Conservation (phyloP, 2,329 filamentous ascomycete genomes). For the Periconia sp. region DNA sequence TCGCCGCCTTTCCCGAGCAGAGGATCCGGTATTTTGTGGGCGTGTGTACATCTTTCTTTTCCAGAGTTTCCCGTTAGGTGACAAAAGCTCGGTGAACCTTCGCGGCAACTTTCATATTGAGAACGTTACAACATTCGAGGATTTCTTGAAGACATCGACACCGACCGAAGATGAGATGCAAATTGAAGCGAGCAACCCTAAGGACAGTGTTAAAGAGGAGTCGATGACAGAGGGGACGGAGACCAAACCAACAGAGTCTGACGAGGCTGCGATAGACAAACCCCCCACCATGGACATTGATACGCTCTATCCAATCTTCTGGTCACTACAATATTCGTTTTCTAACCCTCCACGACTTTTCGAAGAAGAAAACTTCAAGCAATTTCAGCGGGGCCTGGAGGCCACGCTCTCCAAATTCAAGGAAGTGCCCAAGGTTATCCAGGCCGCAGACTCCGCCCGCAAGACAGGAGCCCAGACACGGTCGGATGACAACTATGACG, state of each 20-base stretch:
- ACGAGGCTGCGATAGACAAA: constrained; percentile 57
- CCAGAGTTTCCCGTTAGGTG: constrained; percentile 94
- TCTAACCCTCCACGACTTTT: constrained; percentile 89
- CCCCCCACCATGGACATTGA: constrained; percentile 65
- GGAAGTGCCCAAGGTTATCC: constrained; percentile 68
- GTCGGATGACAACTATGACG: constrained; percentile 67
- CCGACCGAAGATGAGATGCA: constrained; percentile 66
- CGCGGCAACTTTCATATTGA: constrained; percentile 95
- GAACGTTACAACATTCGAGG: constrained; percentile 87
- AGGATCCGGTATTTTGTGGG: constrained; percentile 96
- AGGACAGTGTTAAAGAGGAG: constrained; percentile 35
- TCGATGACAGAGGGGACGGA: constrained; percentile 42
- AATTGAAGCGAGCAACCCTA: constrained; percentile 59
- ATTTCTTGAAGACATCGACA: constrained; percentile 50
- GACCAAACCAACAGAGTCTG: constrained; percentile 51
- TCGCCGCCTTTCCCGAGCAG: constrained; percentile 89
- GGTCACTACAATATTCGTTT: constrained; percentile 90
- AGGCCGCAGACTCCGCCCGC: constrained; percentile 71
- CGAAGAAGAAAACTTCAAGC: constrained; percentile 68
- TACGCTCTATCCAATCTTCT: constrained; percentile 87
- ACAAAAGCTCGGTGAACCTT: constrained; percentile 96
- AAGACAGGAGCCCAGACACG: constrained; percentile 63
- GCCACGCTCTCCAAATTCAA: constrained; percentile 78
- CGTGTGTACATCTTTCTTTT: constrained; percentile 98
- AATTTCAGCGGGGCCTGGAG: constrained; percentile 68